These are phyloP conservation scores for Cordyceps militaris DNA, from an alignment of 2,329 filamentous ascomycete species.

Conservation along the genomic window DNA sequence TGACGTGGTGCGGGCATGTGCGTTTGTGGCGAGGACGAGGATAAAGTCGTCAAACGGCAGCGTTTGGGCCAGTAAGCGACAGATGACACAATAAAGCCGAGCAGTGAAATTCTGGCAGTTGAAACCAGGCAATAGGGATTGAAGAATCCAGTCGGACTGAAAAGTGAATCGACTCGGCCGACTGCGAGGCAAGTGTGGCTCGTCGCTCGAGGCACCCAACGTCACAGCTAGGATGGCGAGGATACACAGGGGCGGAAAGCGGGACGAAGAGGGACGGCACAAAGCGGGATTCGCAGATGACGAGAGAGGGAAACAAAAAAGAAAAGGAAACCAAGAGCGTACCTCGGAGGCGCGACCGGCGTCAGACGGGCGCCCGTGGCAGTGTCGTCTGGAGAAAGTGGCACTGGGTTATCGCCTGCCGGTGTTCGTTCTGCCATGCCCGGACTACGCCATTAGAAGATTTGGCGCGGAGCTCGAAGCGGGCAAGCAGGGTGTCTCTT, in stretches of 20 bases:
- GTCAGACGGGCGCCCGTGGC: slow-evolving; percentile 17
- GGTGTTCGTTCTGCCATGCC: slow-evolving; percentile 58
- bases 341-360: slow-evolving; percentile 18
- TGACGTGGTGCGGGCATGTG: neutral
- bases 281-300: neutral
- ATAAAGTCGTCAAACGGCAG: neutral
- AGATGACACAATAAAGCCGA: neutral
- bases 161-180: neutral
- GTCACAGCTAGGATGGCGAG: neutral
- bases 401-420: slow-evolving; percentile 50
- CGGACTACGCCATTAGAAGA: slow-evolving; percentile 58
- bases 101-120: too few relatives aligned
- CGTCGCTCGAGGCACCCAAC: slow-evolving; percentile 5
- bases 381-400: slow-evolving; percentile 35
- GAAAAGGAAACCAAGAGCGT: neutral
- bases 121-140: too few relatives aligned
- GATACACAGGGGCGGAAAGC: neutral
- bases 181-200: neutral
- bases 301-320: neutral
- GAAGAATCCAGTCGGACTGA: neutral
- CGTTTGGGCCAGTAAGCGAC: neutral
- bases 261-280: neutral
- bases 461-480: slow-evolving; percentile 26
- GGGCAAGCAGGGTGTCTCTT: neutral
- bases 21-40: neutral